Base-by-base conservation (phyloP, 2,329 filamentous ascomycete genomes). In the Chrysosphaeria jannelii region DNA sequence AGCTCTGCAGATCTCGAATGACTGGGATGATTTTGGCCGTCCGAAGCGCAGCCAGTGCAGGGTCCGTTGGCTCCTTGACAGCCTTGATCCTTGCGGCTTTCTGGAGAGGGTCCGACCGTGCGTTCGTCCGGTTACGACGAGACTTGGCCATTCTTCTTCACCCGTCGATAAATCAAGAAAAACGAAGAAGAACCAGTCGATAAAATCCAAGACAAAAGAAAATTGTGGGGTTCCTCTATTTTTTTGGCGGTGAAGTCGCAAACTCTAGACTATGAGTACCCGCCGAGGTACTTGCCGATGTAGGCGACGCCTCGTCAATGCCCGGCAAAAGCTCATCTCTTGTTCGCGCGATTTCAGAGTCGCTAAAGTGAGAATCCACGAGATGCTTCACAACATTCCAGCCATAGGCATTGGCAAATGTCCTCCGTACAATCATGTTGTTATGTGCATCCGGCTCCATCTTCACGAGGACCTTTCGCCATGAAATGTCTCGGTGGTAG, bases 361-460 rank as follows among this genome's bases (percentile, higher is more conserved):
- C 71, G 25, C 65, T 71, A 39, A 97, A 97, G 45, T 97, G 85
- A 0, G 76, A 78, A 36, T 93, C 79, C 24, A 85, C 81, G 11
- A 93, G 48, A 44, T 97, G 85, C 44, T 91, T 79, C 23, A 93
- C 52, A 1, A 97, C 85, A 1, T 85, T 85, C 85, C 85, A 97
- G 3, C 85, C 85, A 35, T 89, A 89, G 0, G 85, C 85, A 37
- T 97, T 97, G 27, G 78, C 69, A 41, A 97, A 97, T 67, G 78
- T 89, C 26, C 85, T 68, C 10, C 85, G 69, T 13, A 97, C 85
- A 29, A 93, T 70, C 33, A 97, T 89, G 42, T 97, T 97, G 45
- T 97, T 97, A 47, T 97, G 85, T 0, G 85, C 85, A 43, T 97
- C 85, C 0, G 85, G 85, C 39, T 97, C 81, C 3, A 97, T 53